Base-by-base conservation (phyloP, 257 asterid species). In the Rhazya stricta region DNA sequence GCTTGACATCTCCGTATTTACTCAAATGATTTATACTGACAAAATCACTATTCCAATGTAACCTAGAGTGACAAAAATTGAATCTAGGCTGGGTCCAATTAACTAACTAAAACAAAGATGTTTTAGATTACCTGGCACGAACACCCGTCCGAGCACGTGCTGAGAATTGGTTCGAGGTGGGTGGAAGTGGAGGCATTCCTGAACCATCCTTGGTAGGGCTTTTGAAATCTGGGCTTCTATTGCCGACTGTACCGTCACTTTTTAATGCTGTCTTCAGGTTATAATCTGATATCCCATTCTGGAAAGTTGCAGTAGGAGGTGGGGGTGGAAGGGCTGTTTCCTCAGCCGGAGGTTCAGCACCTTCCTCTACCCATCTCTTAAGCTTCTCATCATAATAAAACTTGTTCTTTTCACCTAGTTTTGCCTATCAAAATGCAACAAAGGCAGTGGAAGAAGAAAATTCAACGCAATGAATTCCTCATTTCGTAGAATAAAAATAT, bases 311-410 rank as follows among this genome's bases (percentile, higher is more conserved):
- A 73, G 89, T 53, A 0, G 89, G 74, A 32, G 99, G 98, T 71
- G 98, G 97, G 42, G 99, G 96, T 69, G 96, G 88, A 82, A 84
- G 87, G 69, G 87, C 87, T 2, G 90, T 81, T 85, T 91, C 98
- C 77, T 81, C 89, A 42, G 90, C 85, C 34, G 96, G 94, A 66
- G 85, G 86, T 45, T 76, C 91, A 58, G 86, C 93, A 42, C 99
- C 98, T 88, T 92, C 97, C 88, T 92, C 98, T 68, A 95, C 97
- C 99, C 99, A 95, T 83, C 97, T 89, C 87, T 92, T 91, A 73
- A 91, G 96, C 71, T 91, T 88, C 73, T 91, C 97, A 53, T 92
- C 96, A 69, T 88, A 95, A 80, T 91, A 89, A 50, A 95, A 92
- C 89, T 95, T 92, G 79, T 95, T 95, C 25, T 84, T 48, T 5